Conservation (phyloP, 768 basidiomycete genomes). For the Rossbeevera mucosa region DNA sequence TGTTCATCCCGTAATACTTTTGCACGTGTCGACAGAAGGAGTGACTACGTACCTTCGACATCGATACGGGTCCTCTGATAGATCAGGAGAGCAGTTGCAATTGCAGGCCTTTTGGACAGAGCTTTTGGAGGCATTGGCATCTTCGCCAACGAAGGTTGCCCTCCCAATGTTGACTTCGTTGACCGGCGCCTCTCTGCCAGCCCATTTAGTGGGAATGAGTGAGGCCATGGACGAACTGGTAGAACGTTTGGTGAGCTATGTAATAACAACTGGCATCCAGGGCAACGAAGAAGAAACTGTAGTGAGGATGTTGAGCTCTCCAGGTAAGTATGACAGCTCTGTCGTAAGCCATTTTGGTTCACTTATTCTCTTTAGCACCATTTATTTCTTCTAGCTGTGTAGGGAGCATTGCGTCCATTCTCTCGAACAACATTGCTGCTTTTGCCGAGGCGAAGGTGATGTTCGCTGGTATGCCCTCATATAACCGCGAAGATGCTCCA, state of each 20-base stretch:
- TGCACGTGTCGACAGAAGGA: conserved; percentile 40
- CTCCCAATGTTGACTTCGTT: conserved; percentile 43
- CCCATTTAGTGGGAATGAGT: conserved; percentile 40
- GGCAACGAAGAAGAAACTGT: conserved; percentile 1
- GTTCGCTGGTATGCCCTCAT: conserved; percentile 8
- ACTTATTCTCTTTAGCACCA: conserved; percentile 5
- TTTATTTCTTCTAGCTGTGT: conserved; percentile 23
- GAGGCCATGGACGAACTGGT: conserved; percentile 45
- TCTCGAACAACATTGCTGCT: conserved; percentile 13
- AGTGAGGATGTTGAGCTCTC: conserved; percentile 11
- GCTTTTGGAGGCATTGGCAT: conserved; percentile 42
- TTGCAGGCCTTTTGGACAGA: conserved; percentile 20
- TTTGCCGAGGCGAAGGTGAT: conserved; percentile 14
- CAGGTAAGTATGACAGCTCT: conserved; percentile 19
- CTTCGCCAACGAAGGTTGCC: conserved; percentile 22
- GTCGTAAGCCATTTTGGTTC: background rate
- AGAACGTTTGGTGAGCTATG: conserved; percentile 13
- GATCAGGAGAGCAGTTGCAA: conserved; percentile 4
- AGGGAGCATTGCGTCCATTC: conserved; percentile 10
- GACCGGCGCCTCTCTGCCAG: conserved; percentile 37
- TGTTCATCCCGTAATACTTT: conserved; percentile 36
- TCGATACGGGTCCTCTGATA: conserved; percentile 12
- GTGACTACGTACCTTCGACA: conserved; percentile 49
- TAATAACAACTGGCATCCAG: background rate
- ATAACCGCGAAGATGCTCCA: background rate